Evolutionary conservation across 805 yeast species (phyloP), one percentile per base, ranked within the genome.

Genomic region (Danielozyma ontarioensis): DNA sequence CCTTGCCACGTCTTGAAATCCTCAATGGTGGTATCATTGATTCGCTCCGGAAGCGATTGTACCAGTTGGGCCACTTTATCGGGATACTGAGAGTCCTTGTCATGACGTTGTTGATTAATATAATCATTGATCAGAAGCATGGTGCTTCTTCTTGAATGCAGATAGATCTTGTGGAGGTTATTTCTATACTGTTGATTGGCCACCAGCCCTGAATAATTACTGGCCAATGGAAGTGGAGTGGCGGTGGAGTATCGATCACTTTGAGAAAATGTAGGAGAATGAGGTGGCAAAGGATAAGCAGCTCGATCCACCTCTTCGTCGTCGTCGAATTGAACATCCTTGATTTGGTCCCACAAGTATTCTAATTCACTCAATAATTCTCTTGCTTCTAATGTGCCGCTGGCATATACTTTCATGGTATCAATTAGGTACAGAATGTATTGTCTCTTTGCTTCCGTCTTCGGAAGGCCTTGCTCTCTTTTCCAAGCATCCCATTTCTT

Each of bases 401-500:
- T 68, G 13, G 87, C 88, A 45, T 80, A 81, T 2, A 70, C 60
- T 37, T 68, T 64, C 88, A 86, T 81, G 5, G 93, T 80, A 31
- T 79, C 80, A 17, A 87, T 75, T 25, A 86, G 68, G 40, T 68
- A 76, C 25, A 78, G 68, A 17, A 85, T 80, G 53, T 86, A 86
- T 31, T 69, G 59, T 28, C 82, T 64, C 53, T 87, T 85, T 3
- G 95, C 95, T 46, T 83, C 86, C 0, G 81, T 74, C 38, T 69
- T 72, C 13, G 76, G 49, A 17, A 83, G 49, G 0, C 95, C 94
- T 41, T 78, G 76, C 46, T 83, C 84, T 16, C 71, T 55, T 42
- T 80, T 77, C 95, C 96, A 86, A 0, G 95, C 87, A 46, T 83
- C 89, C 82, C 88, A 83, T 53, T 86, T 85, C 45, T 77, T 71